phyloP scores from a whole-genome alignment of 2,329 filamentous ascomycete species.

The Didymella lethalis region DNA sequence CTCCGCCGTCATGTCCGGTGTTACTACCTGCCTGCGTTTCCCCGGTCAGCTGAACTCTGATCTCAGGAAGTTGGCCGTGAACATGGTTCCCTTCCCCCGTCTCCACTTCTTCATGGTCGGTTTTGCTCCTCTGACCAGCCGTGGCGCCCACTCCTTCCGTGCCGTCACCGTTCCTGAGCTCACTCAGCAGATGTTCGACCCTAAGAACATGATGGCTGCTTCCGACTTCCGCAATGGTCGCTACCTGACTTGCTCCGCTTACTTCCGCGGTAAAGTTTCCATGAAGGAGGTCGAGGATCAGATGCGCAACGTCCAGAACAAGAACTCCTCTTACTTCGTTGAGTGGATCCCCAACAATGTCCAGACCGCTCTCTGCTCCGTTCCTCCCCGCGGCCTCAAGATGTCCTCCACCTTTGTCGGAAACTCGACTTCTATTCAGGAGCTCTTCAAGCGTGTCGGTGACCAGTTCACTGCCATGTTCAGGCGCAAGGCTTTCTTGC shows the following conservation, averaged over 20 bases:
- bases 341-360: constrained; percentile 99
- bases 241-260: constrained; percentile 98
- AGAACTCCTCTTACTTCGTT: constrained; percentile 99
- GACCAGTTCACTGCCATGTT: constrained; percentile 99
- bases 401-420: constrained; percentile 99
- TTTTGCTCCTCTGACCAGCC: constrained; percentile 96
- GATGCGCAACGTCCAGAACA: constrained; percentile 99
- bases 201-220: constrained; percentile 99
- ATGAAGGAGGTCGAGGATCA: constrained; percentile 99
- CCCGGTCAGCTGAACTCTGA: constrained; percentile 99
- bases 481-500: constrained; percentile 99
- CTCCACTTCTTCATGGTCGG: constrained; percentile 99
- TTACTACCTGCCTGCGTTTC: constrained; percentile 98
- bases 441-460: constrained; percentile 99
- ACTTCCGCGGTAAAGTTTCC: constrained; percentile 99
- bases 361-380: constrained; percentile 98
- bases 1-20: constrained; percentile 99
- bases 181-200: constrained; percentile 99
- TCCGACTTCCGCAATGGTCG: constrained; percentile 99
- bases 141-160: constrained; percentile 92
- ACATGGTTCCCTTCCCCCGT: constrained; percentile 99
- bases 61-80: constrained; percentile 98
- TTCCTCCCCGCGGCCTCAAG: constrained; percentile 95
- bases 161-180: constrained; percentile 97
- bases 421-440: constrained; percentile 99